Evolutionary conservation across 805 yeast genomes (phyloP), one percentile per base, ranked within the genome.

Genomic region (Metschnikowia colocasiae): DNA sequence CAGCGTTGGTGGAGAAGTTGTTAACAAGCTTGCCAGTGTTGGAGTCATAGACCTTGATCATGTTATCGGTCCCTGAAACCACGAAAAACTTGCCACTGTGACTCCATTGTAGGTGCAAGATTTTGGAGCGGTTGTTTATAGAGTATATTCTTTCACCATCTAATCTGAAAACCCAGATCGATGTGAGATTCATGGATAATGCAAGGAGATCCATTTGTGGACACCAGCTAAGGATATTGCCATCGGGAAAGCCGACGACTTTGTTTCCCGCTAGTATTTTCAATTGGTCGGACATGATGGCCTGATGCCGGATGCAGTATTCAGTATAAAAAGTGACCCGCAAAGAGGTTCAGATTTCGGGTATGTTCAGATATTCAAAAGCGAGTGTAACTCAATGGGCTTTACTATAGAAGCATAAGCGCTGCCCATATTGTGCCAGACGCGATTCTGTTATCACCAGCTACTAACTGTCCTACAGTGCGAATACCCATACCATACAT

Each of bases 121-220:
- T 70, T 13, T 57, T 58, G 8, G 68, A 61, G 43, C 62, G 61
- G 43, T 70, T 63, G 39, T 69, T 67, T 23, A 75, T 63, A 13
- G 79, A 70, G 71, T 80, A 80, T 4, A 80, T 77, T 18, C 77
- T 55, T 49, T 75, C 77, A 1, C 83, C 84, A 48, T 74, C 76
- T 35, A 74, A 61, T 40, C 87, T 72, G 52, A 75, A 79, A 8
- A 82, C 73, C 68, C 79, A 70, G 4, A 72, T 56, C 3, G 77
- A 81, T 60, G 47, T 68, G 49, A 56, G 65, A 57, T 47, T 83
- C 85, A 62, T 78, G 8, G 80, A 68, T 2, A 81, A 59, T 6
- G 81, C 76, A 29, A 83, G 52, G 27, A 80, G 67, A 51, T 78
- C 78, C 71, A 80, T 74, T 8, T 74, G 65, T 1, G 84, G 83